Evolutionary conservation across 257 asterid species (phyloP).

Genomic region (Solanum rostratum): DNA sequence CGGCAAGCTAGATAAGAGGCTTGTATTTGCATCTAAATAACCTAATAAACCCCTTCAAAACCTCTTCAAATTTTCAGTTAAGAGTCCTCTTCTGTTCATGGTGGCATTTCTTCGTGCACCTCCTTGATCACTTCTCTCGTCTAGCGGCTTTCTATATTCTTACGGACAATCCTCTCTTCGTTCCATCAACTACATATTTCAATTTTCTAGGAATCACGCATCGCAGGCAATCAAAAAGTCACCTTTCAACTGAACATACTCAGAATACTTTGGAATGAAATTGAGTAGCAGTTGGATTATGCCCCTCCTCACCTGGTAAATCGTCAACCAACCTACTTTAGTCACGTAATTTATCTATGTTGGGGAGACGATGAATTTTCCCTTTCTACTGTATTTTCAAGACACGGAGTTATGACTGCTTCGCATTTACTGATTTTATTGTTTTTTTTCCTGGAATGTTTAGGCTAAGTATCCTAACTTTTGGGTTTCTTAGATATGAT

Average conservation of each 20-base stretch:
- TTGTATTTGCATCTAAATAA: background rate
- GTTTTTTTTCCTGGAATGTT: background rate
- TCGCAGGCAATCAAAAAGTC: background rate
- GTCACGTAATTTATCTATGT: background rate
- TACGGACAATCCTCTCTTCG: background rate
- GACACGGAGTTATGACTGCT: background rate
- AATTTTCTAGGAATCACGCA: background rate
- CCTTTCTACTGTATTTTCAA: background rate
- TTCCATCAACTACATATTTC: background rate
- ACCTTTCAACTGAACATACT: background rate
- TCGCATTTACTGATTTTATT: background rate
- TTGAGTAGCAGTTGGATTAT: conserved; percentile 2
- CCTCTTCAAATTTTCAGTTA: background rate
- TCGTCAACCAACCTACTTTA: background rate
- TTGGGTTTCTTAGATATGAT: background rate
- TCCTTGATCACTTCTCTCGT: background rate
- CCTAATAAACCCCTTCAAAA: background rate
- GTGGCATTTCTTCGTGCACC: conserved; percentile 2
- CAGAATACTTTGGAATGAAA: conserved; percentile 5
- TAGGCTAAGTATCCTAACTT: background rate
- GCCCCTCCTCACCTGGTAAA: conserved; percentile 9
- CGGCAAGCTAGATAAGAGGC: background rate
- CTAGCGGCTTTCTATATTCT: background rate
- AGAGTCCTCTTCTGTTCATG: background rate
- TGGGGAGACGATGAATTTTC: background rate